These are phyloP conservation scores for Saitozyma sp. DNA, from an alignment of 768 basidiomycete genomes.

Conservation along the genomic window DNA sequence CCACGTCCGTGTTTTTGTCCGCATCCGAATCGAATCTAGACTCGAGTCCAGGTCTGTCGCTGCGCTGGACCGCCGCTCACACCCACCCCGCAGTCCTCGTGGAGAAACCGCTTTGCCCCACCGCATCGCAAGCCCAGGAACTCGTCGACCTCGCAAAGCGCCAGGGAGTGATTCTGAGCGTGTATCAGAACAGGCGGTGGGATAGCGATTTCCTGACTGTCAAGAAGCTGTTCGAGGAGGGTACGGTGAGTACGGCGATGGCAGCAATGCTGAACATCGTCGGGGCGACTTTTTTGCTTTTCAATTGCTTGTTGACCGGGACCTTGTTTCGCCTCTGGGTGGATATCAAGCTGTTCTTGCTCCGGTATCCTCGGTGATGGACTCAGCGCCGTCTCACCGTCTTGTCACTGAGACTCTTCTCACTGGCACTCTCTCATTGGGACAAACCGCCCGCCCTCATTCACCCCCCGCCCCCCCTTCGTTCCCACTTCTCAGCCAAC, in stretches of 20 bases:
- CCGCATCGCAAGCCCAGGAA: constrained; percentile 30
- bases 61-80: too few species aligned
- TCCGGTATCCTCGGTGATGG: too few species aligned
- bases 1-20: too few species aligned
- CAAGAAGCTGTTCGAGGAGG: constrained; percentile 29
- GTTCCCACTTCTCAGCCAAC: not conserved
- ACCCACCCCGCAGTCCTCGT: constrained; percentile 49
- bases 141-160: constrained; percentile 36
- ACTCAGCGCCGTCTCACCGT: too few species aligned
- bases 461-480: not conserved
- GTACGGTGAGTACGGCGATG: constrained; percentile 44
- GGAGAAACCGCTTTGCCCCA: constrained; percentile 44
- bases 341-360: not conserved
- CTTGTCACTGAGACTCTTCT: too few species aligned
- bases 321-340: not conserved
- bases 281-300: constrained; percentile 60
- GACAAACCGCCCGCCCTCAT: too few species aligned
- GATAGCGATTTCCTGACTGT: constrained; percentile 48
- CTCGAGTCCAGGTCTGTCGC: too few species aligned
- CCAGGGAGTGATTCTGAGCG: constrained; percentile 33
- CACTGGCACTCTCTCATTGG: too few species aligned
- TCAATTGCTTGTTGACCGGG: not conserved
- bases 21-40: too few species aligned
- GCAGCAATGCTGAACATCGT: too few species aligned
- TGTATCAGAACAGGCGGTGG: constrained; percentile 50